These are phyloP conservation scores for Blattamonas nauphoetae DNA, from an alignment of 78 protist species.

Conservation along the genomic window DNA sequence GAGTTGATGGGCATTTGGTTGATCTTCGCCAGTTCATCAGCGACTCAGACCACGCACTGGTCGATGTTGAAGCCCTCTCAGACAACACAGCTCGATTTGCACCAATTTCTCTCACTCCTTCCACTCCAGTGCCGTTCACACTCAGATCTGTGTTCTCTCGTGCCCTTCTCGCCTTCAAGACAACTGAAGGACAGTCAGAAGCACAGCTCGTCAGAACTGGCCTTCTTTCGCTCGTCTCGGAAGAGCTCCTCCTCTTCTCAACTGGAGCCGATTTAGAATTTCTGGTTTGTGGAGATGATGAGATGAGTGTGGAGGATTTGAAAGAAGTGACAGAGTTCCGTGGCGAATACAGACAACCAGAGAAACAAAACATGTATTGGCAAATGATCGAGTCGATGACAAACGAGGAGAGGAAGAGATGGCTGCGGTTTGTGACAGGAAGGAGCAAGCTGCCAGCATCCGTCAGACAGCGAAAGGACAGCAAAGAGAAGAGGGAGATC, in stretches of 20 bases:
- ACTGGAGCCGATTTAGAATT: slow-evolving; percentile 35
- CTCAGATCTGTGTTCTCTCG: neutral
- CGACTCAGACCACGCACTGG: too few relatives aligned
- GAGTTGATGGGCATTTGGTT: neutral
- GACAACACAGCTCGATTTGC: too few relatives aligned
- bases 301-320: slow-evolving; percentile 14
- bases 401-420: slow-evolving; percentile 9
- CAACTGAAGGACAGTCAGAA: neutral
- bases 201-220: neutral
- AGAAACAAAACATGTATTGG: slow-evolving; percentile 25
- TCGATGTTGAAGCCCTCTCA: too few relatives aligned
- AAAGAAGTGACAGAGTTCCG: slow-evolving; percentile 15
- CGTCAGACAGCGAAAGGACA: slow-evolving; percentile 5
- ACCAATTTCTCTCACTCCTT: neutral
- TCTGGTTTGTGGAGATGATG: slow-evolving; percentile 27
- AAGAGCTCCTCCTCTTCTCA: slow-evolving; percentile 4
- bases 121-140: neutral
- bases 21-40: neutral
- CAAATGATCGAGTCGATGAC: slow-evolving; percentile 14
- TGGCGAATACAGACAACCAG: slow-evolving; percentile 2
- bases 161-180: neutral
- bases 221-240: neutral
- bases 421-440: slow-evolving; percentile 36
- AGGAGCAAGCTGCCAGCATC: slow-evolving; percentile 18
- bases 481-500: neutral